Conservation (phyloP, 441 rosid genomes). For the Corymbia calophylla region DNA sequence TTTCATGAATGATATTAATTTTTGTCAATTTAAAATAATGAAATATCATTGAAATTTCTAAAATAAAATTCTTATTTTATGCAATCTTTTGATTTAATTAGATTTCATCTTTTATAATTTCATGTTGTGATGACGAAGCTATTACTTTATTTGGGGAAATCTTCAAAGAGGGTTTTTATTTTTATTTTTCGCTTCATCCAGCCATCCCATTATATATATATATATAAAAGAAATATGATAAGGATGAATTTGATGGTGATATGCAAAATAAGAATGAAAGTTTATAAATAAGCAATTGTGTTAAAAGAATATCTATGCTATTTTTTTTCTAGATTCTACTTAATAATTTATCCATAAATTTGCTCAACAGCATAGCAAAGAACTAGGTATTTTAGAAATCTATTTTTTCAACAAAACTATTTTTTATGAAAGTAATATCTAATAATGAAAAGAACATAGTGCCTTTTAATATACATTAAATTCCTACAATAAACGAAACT, state of each 20-base stretch:
- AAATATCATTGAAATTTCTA: not conserved
- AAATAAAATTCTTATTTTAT: not conserved
- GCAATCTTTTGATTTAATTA: not conserved
- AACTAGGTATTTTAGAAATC: not conserved
- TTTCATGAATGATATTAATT: not conserved
- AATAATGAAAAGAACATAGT: not conserved
- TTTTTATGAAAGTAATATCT: not conserved
- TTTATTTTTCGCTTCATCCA: not conserved
- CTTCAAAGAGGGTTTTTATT: no score
- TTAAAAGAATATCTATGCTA: no score
- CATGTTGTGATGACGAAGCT: not conserved
- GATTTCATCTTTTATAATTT: not conserved
- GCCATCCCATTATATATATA: not conserved
- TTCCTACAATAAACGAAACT: not conserved
- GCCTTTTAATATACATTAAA: not conserved
- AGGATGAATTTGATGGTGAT: not conserved
- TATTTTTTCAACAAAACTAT: fast-evolving
- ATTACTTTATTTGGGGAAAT: not conserved
- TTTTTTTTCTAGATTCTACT: no score
- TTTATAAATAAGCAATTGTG: not conserved
- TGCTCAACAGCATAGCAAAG: not conserved
- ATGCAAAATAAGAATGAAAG: not conserved
- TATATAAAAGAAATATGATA: not conserved
- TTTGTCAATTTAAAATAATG: not conserved
- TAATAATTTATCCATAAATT: no score